phyloP scores from a whole-genome alignment of 257 asterid genomes.

The Paraleonurus japonicus region DNA sequence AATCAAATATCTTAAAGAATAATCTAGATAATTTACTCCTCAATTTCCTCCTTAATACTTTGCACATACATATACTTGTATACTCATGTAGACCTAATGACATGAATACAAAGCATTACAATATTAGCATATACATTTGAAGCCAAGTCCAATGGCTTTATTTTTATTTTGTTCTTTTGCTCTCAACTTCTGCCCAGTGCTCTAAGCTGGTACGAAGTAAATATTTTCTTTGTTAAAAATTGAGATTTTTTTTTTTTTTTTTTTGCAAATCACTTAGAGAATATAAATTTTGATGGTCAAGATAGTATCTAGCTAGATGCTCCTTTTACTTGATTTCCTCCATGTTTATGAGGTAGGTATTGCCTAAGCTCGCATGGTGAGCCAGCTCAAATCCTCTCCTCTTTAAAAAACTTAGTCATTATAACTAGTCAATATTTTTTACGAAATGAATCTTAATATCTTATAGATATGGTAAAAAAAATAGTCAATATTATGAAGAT shows the following conservation, averaged over 20 bases:
- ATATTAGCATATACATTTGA: not conserved
- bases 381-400: not conserved
- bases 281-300: not conserved
- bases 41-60: no score
- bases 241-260: not conserved
- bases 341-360: not conserved
- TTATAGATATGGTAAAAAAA: not conserved
- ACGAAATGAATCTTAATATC: not conserved
- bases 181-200: slow-evolving; percentile 2
- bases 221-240: not conserved
- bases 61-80: not conserved
- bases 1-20: no score
- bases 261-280: not conserved
- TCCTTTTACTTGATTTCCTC: not conserved
- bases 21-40: no score
- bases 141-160: not conserved
- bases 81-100: not conserved
- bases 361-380: not conserved
- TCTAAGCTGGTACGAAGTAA: not conserved
- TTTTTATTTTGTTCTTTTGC: not conserved
- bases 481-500: not conserved
- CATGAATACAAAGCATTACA: not conserved
- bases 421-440: not conserved
- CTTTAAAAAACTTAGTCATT: not conserved
- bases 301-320: not conserved